These are phyloP conservation scores for Ophiocordyceps camponoti-rufipedis DNA, from an alignment of 2,329 filamentous ascomycete species.

Conservation along the genomic window DNA sequence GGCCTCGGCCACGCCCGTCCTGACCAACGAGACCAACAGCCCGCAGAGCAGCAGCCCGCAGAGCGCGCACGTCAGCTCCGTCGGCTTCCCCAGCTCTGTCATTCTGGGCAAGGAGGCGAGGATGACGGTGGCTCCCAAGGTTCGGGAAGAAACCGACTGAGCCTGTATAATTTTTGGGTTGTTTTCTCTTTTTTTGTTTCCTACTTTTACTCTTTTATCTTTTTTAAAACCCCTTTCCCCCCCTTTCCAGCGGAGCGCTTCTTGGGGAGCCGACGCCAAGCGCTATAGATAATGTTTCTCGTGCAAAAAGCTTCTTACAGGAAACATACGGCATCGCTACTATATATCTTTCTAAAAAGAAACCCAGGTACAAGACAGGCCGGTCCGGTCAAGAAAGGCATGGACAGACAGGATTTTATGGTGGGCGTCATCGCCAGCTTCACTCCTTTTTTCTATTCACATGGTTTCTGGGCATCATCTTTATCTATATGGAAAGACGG, in stretches of 20 bases:
- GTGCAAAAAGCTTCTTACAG: constrained; percentile 2
- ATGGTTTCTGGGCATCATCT: not conserved
- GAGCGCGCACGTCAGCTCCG: constrained; percentile 41
- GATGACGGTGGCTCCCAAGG: constrained; percentile 5
- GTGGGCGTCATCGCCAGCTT: not conserved
- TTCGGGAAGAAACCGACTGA: constrained; percentile 7
- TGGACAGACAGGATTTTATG: not conserved
- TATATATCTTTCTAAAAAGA: constrained; percentile 2
- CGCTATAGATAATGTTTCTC: constrained; percentile 2
- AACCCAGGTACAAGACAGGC: not conserved
- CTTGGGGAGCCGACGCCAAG: not conserved
- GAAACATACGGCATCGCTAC: constrained; percentile 5
- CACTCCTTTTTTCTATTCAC: not conserved
- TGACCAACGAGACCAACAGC: constrained; percentile 52
- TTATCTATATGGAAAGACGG: not conserved
- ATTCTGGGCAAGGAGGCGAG: constrained; percentile 10
- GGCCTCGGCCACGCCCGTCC: constrained; percentile 42
- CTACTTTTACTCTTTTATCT: not conserved
- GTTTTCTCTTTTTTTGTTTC: not conserved
- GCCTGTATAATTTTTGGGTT: not conserved
- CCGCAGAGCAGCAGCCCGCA: constrained; percentile 48
- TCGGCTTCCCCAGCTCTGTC: constrained; percentile 16
- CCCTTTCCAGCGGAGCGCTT: no score
- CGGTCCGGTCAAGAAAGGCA: not conserved
- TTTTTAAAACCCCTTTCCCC: not conserved